These are phyloP conservation scores for Neurospora crassa DNA, from an alignment of 2,329 filamentous ascomycete genomes.

Conservation along the genomic window DNA sequence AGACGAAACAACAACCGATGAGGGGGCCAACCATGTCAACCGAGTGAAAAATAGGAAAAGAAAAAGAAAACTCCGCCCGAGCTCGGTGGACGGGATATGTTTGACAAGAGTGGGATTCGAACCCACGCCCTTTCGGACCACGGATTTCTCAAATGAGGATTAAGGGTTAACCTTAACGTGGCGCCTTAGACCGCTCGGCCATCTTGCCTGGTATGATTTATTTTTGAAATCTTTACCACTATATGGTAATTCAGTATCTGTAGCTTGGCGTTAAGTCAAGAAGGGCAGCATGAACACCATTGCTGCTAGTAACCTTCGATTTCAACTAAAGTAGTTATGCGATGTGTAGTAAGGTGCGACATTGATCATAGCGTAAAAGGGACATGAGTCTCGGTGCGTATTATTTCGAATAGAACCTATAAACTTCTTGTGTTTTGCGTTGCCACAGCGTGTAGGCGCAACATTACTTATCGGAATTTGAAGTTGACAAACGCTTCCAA, in stretches of 20 bases:
- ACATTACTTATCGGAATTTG: background rate
- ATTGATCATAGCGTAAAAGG: too few relatives aligned
- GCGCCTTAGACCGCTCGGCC: background rate
- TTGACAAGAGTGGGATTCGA: too few relatives aligned
- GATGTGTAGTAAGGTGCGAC: too few relatives aligned
- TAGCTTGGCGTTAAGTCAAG: background rate
- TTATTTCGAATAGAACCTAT: background rate
- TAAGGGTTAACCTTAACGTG: background rate
- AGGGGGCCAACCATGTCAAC: background rate
- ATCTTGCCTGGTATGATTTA: background rate
- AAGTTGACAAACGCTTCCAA: background rate
- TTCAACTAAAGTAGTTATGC: too few relatives aligned
- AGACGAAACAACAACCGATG: background rate
- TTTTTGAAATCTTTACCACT: background rate
- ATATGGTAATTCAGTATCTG: rapidly evolving
- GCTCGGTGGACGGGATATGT: background rate
- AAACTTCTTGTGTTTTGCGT: background rate
- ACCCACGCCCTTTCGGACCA: too few relatives aligned
- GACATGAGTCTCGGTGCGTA: background rate
- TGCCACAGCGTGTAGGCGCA: background rate
- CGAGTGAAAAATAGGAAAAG: background rate
- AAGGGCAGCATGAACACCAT: background rate
- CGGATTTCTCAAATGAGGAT: too few relatives aligned
- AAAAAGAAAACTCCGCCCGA: background rate
- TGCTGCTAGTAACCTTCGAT: background rate